Evolutionary conservation across 371 early-diverging fungal genomes (phyloP), one percentile per base, ranked within the genome.

Genomic region (Apophysomyces variabilis): DNA sequence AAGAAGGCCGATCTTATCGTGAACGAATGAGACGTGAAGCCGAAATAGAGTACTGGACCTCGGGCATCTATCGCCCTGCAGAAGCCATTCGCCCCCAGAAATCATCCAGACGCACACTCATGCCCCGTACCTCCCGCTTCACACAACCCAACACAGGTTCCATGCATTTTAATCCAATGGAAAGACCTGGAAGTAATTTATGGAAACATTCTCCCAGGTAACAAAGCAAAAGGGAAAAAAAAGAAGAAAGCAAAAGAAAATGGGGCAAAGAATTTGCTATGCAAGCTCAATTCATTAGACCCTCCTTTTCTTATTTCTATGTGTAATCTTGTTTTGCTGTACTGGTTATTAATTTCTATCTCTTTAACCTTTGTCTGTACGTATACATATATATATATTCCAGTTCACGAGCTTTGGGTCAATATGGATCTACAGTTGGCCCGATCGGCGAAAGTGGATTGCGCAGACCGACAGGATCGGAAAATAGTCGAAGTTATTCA

Each of bases 11-110:
- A 62, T 67, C 80, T 38, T 70, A 83, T 64, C 78, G 86, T 38
- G 86, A 85, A 13, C 77, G 86, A 21, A 84, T 85, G 77, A 70
- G 77, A 54, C 82, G 87, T 38, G 77, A 80, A 36, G 77, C 70
- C 41, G 83, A 85, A 64, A 86, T 90, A 35, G 90, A 90, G 62
- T 73, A 77, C 38, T 90, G 90, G 88, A 80, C 84, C 41, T 69
- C 78, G 1, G 83, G 77, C 21, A 84, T 84, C 65, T 72, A 85
- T 54, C 62, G 67, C 38, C 85, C 85, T 26, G 79, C 80, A 7
- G 75, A 75, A 38, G 74, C 67, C 32, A 75, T 72, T 56, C 70
- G 70, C 6, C 72, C 77, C 7, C 67, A 69, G 3, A 74, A 70
- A 37, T 60, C 72, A 36, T 66, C 44, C 60, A 77, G 72, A 59